Base-by-base conservation (phyloP, 148 eudicot genomes). In the Dysphania ambrosioides region DNA sequence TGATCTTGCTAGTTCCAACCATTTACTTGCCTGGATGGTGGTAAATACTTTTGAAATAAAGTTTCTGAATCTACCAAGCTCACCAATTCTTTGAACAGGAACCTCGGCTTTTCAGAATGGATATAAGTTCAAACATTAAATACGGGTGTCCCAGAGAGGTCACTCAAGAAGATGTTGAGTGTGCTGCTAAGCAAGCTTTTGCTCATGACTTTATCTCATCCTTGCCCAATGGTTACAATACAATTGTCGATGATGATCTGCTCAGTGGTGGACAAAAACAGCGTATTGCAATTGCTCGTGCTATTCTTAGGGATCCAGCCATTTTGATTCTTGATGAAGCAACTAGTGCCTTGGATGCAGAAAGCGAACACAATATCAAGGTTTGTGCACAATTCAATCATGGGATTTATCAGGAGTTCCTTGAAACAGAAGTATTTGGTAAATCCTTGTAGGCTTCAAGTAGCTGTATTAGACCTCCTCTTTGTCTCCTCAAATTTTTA, bases 191-290 rank as follows among this genome's bases (percentile, higher is more conserved):
- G 81, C 88, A 90, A 79, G 99, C 97, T 6, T 88, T 80, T 83
- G 99, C 99, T 56, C 99, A 96, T 70, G 91, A 89, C 59, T 96
- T 96, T 77, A 92, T 96, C 73, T 84, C 80, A 19, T 79, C 93
- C 34, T 87, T 96, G 62, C 99, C 99, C 29, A 76, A 90, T 77
- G 97, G 99, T 70, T 96, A 96, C 77, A 72, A 85, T 66, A 96
- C 99, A 35, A 82, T 96, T 66, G 99, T 96, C 65, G 99, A 96
- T 82, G 93, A 96, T 84, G 95, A 96, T 89, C 82, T 96, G 79
- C 97, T 96, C 67, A 96, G 99, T 78, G 99, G 99, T 55, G 99
- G 99, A 60, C 99, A 96, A 77, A 96, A 96, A 75, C 99, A 96
- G 80, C 77, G 99, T 58, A 96, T 96, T 73, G 97, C 99, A 68